Evolutionary conservation across 208 protist species (phyloP), one percentile per base, ranked within the genome.

Genomic region (Leishmania guyanensis): DNA sequence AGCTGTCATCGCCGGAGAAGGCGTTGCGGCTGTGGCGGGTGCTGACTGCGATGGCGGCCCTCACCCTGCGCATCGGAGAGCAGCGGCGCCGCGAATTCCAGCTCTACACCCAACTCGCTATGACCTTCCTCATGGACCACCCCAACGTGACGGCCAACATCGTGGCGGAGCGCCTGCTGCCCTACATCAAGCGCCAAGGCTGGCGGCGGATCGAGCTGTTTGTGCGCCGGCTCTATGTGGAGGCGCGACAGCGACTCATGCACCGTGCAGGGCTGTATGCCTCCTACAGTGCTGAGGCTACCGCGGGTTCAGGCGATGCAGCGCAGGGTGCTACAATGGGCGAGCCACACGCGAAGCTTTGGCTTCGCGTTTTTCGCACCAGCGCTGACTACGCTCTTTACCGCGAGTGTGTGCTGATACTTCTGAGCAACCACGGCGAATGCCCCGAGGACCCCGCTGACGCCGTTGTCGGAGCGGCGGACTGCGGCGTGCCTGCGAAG

Each of bases 141-240:
- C 91, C 93, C 16, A 75, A 29, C 17, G 48, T 82, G 16, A 87
- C 90, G 5, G 90, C 85, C 0, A 82, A 68, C n/a, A 82, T 96
- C 54, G 89, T 87, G 43, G 70, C 79, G 16, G 62, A 70, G 54
- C 86, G 85, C 22, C 87, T 96, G 64, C 82, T 95, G 69, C 92
- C 92, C 17, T 92, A 89, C 71, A 81, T 91, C 48, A 80, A 77
- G 29, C 82, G 75, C 6, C 60, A 88, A 14, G 88, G 92, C 22
- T 96, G 92, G 90, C 50, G 80, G 3, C 78, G 86, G 62, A 68
- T 94, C 29, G 89, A 96, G 74, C 83, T 85, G 58, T 77, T 90
- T 29, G 79, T 90, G 58, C 87, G 89, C 17, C 83, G 86, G 3
- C 84, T 95, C 12, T 92, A 92, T 58, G 87, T 93, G 39, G 89